phyloP scores from a whole-genome alignment of 768 basidiomycete genomes.

The Rhodotorula sphaerocarpa region DNA sequence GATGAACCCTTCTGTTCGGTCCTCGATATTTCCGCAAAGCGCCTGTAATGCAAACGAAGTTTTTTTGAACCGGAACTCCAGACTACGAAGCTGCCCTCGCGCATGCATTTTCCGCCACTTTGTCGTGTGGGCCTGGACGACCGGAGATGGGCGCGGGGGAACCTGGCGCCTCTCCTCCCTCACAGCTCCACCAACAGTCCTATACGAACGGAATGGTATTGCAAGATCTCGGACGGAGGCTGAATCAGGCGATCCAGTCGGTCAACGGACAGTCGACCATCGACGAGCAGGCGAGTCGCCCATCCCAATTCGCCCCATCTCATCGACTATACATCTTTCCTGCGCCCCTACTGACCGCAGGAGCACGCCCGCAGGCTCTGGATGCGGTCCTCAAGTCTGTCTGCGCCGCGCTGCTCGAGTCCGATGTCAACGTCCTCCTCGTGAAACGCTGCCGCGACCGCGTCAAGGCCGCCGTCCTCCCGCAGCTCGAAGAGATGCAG shows the following conservation, averaged over 20 bases:
- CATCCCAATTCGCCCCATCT: not conserved
- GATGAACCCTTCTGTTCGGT: too few relatives aligned
- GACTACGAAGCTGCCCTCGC: too few relatives aligned
- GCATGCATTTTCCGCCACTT: too few relatives aligned
- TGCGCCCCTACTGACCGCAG: not conserved
- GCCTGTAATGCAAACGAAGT: too few relatives aligned
- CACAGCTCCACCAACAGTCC: too few relatives aligned
- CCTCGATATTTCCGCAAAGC: too few relatives aligned
- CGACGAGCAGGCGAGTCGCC: conserved; percentile 53
- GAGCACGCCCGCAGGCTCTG: conserved; percentile 57
- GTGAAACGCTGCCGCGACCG: conserved; percentile 77
- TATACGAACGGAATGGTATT: conserved; percentile 73
- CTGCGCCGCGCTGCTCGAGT: conserved; percentile 82
- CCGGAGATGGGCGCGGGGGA: too few relatives aligned
- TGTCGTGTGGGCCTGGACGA: too few relatives aligned
- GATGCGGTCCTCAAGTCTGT: conserved; percentile 92
- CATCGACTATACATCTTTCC: not conserved
- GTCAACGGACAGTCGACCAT: conserved; percentile 76
- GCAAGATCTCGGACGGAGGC: conserved; percentile 83
- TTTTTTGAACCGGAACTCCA: too few relatives aligned
- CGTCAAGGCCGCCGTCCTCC: conserved; percentile 82
- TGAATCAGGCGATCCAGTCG: conserved; percentile 86
- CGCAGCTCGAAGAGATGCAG: conserved; percentile 56
- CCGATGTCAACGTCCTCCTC: conserved; percentile 96
- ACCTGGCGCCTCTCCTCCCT: too few relatives aligned